Percentiles rank a stretch among this genome's conserved stretches.
Conservation (phyloP, 345 rosid species). For the Boechera divaricarpa region DNA sequence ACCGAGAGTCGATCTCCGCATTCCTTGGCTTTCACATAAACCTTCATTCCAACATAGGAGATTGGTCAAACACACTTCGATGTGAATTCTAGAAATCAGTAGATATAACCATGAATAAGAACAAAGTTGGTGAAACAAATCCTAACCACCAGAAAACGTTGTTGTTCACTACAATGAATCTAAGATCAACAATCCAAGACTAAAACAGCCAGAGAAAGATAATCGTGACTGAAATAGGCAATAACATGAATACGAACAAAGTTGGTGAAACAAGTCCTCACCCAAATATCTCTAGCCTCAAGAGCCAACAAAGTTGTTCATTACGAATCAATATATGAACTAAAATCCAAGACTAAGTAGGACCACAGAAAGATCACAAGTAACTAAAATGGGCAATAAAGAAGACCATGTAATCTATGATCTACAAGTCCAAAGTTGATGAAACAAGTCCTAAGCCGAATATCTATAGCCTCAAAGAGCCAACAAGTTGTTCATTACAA, state of each 20-base stretch:
- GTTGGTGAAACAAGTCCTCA: too few species aligned
- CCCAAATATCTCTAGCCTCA: neutral
- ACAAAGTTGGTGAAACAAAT: neutral
- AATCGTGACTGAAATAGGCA: neutral
- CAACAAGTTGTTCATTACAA: too few species aligned
- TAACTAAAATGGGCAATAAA: neutral
- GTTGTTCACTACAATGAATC: neutral
- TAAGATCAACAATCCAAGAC: neutral
- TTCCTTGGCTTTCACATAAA: conserved; percentile 88
- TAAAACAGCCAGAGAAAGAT: neutral
- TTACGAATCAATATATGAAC: neutral
- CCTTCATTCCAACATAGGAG: conserved; percentile 50
- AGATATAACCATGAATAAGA: neutral
- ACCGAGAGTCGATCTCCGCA: conserved; percentile 68
- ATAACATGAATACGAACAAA: neutral
- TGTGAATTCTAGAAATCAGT: neutral
- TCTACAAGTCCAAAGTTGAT: too few species aligned
- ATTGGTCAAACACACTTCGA: neutral
- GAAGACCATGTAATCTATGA: neutral
- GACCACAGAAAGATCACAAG: neutral
- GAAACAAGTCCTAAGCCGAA: too few species aligned
- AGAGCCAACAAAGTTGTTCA: neutral
- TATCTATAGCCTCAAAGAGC: too few species aligned
- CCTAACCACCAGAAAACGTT: neutral
- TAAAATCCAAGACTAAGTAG: neutral